Evolutionary conservation across 306 rosid species (phyloP), one percentile per base, ranked within the genome.

Genomic region (Inga leiocalycina): DNA sequence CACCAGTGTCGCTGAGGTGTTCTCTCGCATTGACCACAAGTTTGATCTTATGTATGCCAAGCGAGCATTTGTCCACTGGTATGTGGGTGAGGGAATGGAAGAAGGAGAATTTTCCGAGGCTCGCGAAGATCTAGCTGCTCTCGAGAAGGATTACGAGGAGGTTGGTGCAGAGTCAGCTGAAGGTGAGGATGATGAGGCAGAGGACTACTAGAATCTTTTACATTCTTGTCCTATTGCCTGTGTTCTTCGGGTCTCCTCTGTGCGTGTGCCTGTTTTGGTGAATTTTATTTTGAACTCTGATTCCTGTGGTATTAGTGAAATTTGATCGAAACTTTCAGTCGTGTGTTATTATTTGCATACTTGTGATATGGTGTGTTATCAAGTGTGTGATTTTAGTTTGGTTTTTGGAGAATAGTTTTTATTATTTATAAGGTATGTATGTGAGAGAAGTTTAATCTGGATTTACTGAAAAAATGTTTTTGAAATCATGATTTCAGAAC

Each of bases 21-120:
- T 59, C 66, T 59, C 66, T 22, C 66, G 66, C 14, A 59, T 59
- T 59, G 66, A 59, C 68, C 68, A 62, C 68, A 62, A 62, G 68
- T 62, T 62, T 27, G 37, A 62, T 62, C 68, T 62, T 27, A 59
- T 59, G 66, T 59, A 59, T 10, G 66, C 66, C 24, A 59, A 59
- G 66, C 66, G 66, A 8, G 66, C 66, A 10, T 59, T 59, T 59
- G 66, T 59, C 14, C 66, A 59, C 66, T 59, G 66, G 66, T 59
- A 59, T 22, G 66, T 59, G 27, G 66, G 66, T 59, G 68, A 62
- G 68, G 68, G 68, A 4, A 62, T 62, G 68, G 68, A 62, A 62
- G 35, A 62, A 12, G 68, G 68, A 11, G 37, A 62, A 62, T 62
- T 62, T 62, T 62, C 68, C 13, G 68, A 62, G 30, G 68, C 68